A percentile compares a stretch with the other conserved stretches of the same genome.
phyloP scores from a whole-genome alignment of 2,329 filamentous ascomycete genomes.

The Arthrocladium fulminans region DNA sequence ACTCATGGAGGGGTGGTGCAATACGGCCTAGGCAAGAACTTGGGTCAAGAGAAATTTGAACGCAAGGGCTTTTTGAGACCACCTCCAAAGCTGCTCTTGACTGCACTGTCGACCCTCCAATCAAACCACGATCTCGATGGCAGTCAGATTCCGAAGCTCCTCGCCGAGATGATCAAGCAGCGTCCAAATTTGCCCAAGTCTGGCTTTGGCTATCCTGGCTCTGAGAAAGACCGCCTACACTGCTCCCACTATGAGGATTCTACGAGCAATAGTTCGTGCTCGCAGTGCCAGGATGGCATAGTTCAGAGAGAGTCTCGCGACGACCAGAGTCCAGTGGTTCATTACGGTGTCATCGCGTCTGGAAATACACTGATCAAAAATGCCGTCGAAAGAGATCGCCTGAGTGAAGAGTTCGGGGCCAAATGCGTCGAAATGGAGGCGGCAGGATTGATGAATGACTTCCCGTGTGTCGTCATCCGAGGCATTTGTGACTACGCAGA shows the following conservation, averaged over 20 bases:
- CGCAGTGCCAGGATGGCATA: background rate
- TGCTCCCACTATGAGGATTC: too few relatives aligned
- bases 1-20: slow-evolving; percentile 25
- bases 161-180: too few relatives aligned
- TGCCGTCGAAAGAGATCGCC: slow-evolving; percentile 13
- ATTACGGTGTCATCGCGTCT: slow-evolving; percentile 25
- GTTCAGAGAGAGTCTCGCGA: background rate
- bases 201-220: too few relatives aligned
- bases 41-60: background rate
- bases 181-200: too few relatives aligned
- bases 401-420: slow-evolving; percentile 8
- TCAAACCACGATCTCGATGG: too few relatives aligned
- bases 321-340: slow-evolving; percentile 9
- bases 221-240: too few relatives aligned
- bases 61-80: background rate
- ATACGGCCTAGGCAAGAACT: slow-evolving; percentile 25
- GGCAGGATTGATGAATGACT: slow-evolving; percentile 21
- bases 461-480: slow-evolving; percentile 22
- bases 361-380: slow-evolving; percentile 23
- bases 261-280: too few relatives aligned
- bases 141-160: too few relatives aligned
- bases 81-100: background rate
- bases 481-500: slow-evolving; percentile 26
- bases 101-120: too few relatives aligned
- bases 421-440: slow-evolving; percentile 25